Conservation (phyloP, 257 asterid species). For the Solanum chiquidenum region DNA sequence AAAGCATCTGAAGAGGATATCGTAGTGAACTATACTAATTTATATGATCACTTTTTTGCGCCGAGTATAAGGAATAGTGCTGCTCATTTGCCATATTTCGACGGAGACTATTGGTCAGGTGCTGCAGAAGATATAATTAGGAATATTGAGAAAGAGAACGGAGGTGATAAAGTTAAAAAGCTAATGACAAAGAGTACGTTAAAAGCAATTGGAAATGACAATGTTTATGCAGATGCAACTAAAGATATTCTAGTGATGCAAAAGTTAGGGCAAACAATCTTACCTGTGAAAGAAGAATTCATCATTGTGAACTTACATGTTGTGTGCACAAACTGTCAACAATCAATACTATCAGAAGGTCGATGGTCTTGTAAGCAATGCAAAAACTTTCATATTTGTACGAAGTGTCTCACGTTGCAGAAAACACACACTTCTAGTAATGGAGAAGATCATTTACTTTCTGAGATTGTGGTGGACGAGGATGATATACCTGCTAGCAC, state of each 20-base stretch:
- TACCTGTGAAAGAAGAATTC: slow-evolving; percentile 45
- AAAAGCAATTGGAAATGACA: slow-evolving; percentile 42
- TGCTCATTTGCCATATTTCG: slow-evolving; percentile 65
- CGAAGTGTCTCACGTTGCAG: slow-evolving; percentile 31
- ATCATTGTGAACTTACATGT: slow-evolving; percentile 42
- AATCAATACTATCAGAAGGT: slow-evolving; percentile 34
- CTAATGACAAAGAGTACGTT: slow-evolving; percentile 31
- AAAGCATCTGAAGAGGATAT: slow-evolving; percentile 47
- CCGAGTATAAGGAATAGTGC: slow-evolving; percentile 33
- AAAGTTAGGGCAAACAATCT: slow-evolving; percentile 45
- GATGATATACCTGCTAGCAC: slow-evolving; percentile 22
- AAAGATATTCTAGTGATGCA: slow-evolving; percentile 58
- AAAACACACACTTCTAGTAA: slow-evolving; percentile 23
- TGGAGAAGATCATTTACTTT: slow-evolving; percentile 46
- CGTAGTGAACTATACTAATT: slow-evolving; percentile 41
- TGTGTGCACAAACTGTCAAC: slow-evolving; percentile 45
- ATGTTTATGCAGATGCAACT: slow-evolving; percentile 27
- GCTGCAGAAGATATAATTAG: slow-evolving; percentile 37
- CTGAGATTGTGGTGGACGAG: slow-evolving; percentile 30
- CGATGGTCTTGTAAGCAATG: slow-evolving; percentile 53
- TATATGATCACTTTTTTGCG: slow-evolving; percentile 45
- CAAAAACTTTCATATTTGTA: slow-evolving; percentile 37
- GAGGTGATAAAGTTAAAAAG: slow-evolving; percentile 22
- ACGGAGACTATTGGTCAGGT: slow-evolving; percentile 61
- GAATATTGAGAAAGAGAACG: slow-evolving; percentile 21